Evolutionary conservation across 2,329 filamentous ascomycete genomes (phyloP).

Genomic region (Paradendryphiella salina): DNA sequence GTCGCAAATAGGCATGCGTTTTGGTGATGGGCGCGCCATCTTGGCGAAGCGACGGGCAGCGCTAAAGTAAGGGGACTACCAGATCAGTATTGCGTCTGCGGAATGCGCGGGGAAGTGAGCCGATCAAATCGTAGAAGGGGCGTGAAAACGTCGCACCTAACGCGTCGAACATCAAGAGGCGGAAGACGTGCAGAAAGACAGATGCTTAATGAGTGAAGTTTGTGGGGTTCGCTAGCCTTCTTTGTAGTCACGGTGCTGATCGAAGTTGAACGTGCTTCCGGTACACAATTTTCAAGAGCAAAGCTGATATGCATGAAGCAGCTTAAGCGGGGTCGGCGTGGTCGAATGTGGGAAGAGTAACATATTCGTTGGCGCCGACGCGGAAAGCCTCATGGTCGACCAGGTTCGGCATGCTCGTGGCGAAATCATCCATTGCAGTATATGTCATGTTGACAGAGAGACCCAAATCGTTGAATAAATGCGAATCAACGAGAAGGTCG

Average conservation of each 20-base stretch:
- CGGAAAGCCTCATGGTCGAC: slow-evolving; percentile 19
- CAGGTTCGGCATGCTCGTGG: background rate
- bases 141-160: no score
- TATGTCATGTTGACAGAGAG: background rate
- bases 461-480: background rate
- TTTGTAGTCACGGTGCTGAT: no score
- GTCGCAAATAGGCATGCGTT: no score
- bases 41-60: no score
- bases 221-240: background rate
- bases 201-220: background rate
- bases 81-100: no score
- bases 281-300: background rate
- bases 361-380: slow-evolving; percentile 24
- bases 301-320: background rate
- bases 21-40: no score
- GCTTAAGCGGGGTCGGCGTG: background rate
- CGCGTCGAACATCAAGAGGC: no score
- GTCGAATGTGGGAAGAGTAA: slow-evolving; percentile 23
- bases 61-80: no score
- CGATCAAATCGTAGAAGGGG: no score
- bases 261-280: background rate
- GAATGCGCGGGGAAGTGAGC: no score
- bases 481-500: background rate
- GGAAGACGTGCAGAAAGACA: background rate
- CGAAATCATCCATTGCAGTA: background rate